Conservation (phyloP, 2,329 filamentous ascomycete species). For the Laburnicola sp. region DNA sequence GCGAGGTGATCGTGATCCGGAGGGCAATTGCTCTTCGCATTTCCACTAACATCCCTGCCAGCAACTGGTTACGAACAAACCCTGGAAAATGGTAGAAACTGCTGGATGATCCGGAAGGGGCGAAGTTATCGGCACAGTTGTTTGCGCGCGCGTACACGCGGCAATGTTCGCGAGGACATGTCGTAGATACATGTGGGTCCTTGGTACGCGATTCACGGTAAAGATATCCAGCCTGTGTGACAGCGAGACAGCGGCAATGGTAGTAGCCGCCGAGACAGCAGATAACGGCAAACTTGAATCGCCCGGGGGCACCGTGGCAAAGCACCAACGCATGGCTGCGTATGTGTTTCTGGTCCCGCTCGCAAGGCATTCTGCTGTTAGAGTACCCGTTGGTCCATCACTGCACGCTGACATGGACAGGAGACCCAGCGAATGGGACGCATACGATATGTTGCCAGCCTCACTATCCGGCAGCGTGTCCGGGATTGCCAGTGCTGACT, state of each 20-base stretch:
- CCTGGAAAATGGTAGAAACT: neutral
- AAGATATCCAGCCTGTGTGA: neutral
- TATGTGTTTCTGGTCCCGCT: slow-evolving; percentile 22
- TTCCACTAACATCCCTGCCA: slow-evolving; percentile 4
- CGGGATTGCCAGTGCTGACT: slow-evolving; percentile 7
- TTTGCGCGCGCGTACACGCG: neutral
- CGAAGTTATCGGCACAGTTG: slow-evolving; percentile 1
- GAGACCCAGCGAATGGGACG: slow-evolving; percentile 29
- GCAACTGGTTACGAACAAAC: neutral
- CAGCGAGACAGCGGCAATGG: neutral
- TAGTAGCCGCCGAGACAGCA: neutral
- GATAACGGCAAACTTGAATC: slow-evolving; percentile 13
- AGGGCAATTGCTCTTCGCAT: slow-evolving; percentile 9
- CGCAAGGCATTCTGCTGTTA: slow-evolving; percentile 18
- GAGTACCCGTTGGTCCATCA: slow-evolving; percentile 18
- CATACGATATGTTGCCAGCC: slow-evolving; percentile 19
- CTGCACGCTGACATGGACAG: slow-evolving; percentile 29
- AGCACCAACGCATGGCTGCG: slow-evolving; percentile 24
- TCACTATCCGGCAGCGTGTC: slow-evolving; percentile 19
- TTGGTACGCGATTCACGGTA: neutral
- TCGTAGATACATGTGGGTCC: neutral
- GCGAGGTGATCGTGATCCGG: slow-evolving; percentile 23
- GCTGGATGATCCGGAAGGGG: slow-evolving; percentile 5
- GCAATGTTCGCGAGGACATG: neutral
- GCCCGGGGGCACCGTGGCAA: slow-evolving; percentile 27